Percentiles rank a stretch among this genome's conserved stretches.
These are phyloP conservation scores for Solanum rostratum DNA, from an alignment of 257 asterid genomes.

Conservation along the genomic window DNA sequence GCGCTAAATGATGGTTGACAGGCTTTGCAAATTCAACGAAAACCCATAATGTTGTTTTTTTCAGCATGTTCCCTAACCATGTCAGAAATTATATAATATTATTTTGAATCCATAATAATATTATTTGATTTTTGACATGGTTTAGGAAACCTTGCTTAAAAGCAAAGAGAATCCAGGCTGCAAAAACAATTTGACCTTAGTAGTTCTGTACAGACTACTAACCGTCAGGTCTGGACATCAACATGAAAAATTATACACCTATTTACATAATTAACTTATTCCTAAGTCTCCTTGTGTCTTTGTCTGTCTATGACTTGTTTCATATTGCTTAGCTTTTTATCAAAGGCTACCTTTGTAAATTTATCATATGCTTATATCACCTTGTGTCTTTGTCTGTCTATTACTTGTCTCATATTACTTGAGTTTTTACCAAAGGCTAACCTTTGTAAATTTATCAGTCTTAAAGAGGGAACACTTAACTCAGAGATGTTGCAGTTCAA, in stretches of 20 bases:
- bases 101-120: neutral
- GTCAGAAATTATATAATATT: neutral
- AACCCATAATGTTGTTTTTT: neutral
- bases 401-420: neutral
- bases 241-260: neutral
- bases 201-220: neutral
- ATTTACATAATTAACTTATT: neutral
- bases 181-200: neutral
- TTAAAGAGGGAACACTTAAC: slow-evolving; percentile 93
- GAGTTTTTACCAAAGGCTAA: neutral
- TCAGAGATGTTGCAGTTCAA: slow-evolving; percentile 93
- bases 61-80: neutral
- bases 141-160: neutral
- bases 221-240: neutral
- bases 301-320: neutral
- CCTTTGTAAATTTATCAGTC: slow-evolving; percentile 28
- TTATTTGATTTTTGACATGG: neutral
- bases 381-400: neutral
- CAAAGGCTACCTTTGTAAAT: neutral
- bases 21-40: neutral
- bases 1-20: neutral
- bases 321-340: neutral
- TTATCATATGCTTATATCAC: neutral
- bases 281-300: neutral
- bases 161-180: neutral